Conservation (phyloP, 495 filamentous ascomycete species). For the Clavariopsis aquatica region DNA sequence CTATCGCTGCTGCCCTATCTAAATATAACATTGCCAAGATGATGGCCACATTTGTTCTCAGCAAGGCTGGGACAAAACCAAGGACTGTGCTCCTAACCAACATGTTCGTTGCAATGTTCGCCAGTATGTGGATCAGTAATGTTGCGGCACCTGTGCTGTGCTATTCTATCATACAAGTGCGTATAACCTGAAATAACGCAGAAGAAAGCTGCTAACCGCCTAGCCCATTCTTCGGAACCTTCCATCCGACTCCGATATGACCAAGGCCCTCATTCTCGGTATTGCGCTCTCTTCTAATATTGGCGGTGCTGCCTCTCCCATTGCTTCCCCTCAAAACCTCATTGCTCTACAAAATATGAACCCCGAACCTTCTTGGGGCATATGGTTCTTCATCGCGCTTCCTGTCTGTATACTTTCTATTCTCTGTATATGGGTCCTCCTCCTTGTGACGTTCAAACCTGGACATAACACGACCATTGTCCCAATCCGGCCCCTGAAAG, state of each 20-base stretch:
- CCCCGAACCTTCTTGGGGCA: constrained; percentile 83
- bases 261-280: constrained; percentile 91
- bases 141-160: constrained; percentile 98
- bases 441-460: constrained; percentile 82
- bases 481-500: constrained; percentile 82
- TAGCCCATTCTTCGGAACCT: constrained; percentile 92
- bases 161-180: constrained; percentile 89
- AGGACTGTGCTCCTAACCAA: constrained; percentile 85
- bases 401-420: constrained; percentile 92
- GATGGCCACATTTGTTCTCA: constrained; percentile 95
- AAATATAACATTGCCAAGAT: constrained; percentile 98
- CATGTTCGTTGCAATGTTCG: constrained; percentile 97
- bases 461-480: constrained; percentile 85
- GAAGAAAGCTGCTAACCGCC: neutral
- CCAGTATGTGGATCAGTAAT: constrained; percentile 99
- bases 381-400: constrained; percentile 95
- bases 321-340: constrained; percentile 95
- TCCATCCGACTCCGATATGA: constrained; percentile 83
- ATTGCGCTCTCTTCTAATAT: constrained; percentile 96
- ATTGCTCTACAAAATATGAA: constrained; percentile 94
- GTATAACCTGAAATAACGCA: constrained; percentile 8
- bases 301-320: constrained; percentile 92
- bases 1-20: constrained; percentile 89
- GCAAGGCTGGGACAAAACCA: constrained; percentile 90
- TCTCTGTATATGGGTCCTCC: constrained; percentile 81